Conservation (phyloP, 257 asterid genomes). For the Penstemon eatonii region DNA sequence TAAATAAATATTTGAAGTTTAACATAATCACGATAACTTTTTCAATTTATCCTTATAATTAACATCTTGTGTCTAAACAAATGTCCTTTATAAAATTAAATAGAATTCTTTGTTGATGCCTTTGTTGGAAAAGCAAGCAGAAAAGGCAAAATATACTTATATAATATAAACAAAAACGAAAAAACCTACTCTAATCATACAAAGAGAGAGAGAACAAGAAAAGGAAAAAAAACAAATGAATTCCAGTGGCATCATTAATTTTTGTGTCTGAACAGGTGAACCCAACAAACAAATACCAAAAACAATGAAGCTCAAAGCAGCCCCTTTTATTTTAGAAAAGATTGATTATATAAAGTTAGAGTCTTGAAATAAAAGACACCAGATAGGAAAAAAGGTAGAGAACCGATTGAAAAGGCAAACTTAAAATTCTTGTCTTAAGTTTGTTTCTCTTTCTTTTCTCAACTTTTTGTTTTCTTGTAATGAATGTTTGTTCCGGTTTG, state of each 20-base stretch:
- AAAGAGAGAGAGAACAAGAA: constrained; percentile 4
- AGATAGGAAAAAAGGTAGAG: constrained; percentile 22
- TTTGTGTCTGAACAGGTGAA: constrained; percentile 31
- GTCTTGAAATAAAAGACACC: constrained; percentile 30
- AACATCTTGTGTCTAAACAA: constrained; percentile 4
- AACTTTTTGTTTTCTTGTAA: constrained; percentile 37
- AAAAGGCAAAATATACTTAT: constrained; percentile 18
- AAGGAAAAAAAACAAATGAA: constrained; percentile 25
- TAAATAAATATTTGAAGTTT: too few relatives aligned
- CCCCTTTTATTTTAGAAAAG: constrained; percentile 23
- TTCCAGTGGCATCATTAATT: constrained; percentile 34
- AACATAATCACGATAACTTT: constrained; percentile 26
- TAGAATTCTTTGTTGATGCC: constrained; percentile 16
- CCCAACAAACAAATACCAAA: constrained; percentile 33
- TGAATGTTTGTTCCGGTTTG: constrained; percentile 26
- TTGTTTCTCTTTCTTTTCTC: constrained; percentile 29
- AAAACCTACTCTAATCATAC: constrained; percentile 36
- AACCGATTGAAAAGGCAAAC: constrained; percentile 18
- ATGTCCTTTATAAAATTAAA: not conserved
- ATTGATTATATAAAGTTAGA: constrained; percentile 27
- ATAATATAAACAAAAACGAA: constrained; percentile 26
- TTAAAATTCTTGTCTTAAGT: constrained; percentile 10
- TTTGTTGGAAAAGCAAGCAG: constrained; percentile 41
- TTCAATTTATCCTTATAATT: constrained; percentile 9
- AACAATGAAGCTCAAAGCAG: constrained; percentile 37